phyloP scores from a whole-genome alignment of 768 basidiomycete species.

The Scleroderma bovista region DNA sequence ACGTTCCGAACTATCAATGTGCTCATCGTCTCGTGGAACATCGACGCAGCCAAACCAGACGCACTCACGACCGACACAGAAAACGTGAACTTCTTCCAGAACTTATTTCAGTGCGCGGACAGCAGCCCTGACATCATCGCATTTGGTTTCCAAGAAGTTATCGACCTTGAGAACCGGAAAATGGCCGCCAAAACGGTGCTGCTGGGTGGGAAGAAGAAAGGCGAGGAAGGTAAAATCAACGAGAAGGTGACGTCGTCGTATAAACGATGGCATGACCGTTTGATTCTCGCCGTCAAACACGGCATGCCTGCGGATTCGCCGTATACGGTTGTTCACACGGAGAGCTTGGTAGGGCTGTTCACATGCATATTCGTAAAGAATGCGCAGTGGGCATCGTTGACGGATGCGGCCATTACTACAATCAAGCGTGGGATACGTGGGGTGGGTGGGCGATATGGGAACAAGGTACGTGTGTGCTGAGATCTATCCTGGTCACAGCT shows the following conservation, averaged over 20 bases:
- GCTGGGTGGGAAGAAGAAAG: constrained; percentile 64
- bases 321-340: constrained; percentile 78
- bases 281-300: constrained; percentile 65
- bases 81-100: constrained; percentile 79
- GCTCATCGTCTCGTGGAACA: constrained; percentile 89
- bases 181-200: constrained; percentile 91
- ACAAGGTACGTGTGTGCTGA: constrained; percentile 60
- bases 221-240: constrained; percentile 46
- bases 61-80: constrained; percentile 55
- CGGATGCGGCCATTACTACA: constrained; percentile 69
- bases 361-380: constrained; percentile 69
- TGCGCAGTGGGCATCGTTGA: constrained; percentile 51
- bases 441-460: constrained; percentile 89
- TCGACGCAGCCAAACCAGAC: constrained; percentile 83
- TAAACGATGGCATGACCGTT: constrained; percentile 81
- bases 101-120: constrained; percentile 66
- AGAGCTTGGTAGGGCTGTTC: constrained; percentile 89
- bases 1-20: constrained; percentile 71
- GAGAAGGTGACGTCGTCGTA: constrained; percentile 87
- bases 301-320: constrained; percentile 69
- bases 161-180: constrained; percentile 90
- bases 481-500: no score
- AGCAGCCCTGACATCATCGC: constrained; percentile 84
- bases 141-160: constrained; percentile 95
- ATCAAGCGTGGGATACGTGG: constrained; percentile 93